Evolutionary conservation across 352 stramenopile genomes (phyloP), one percentile per base, ranked within the genome.

Genomic region (Pythium vanterpoolii): DNA sequence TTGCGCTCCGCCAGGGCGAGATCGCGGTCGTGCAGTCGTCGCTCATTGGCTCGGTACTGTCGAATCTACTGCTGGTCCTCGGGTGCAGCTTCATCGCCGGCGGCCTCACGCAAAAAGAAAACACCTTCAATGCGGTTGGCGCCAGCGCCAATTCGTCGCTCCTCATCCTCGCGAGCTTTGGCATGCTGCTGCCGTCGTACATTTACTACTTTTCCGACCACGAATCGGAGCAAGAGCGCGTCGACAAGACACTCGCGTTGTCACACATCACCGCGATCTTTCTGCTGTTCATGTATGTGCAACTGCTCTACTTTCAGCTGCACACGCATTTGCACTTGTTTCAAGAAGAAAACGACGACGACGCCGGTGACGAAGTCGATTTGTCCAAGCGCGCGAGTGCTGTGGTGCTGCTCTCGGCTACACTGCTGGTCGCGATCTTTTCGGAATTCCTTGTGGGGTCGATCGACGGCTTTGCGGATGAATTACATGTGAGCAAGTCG

Each of bases 1-100:
- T 98, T 14, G 96, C 97, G 19, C 85, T 99, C 14, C 75, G 81
- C 26, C 83, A 94, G 23, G 95, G 93, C 38, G 89, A 97, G 76
- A 98, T 99, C 60, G 87, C 90, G 18, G 96, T 99, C 9, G 96
- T 99, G 16, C 95, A 99, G 75, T 89, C 97, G 46, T 98, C 97
- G 38, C 78, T 99, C 44, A 90, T 99, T 42, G 97, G 97, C 6
- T 98, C 91, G 10, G 97, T 99, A 64, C 76, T 99, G n/a, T 98
- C 93, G 31, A 99, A 99, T 69, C 60, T 99, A 68, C 78, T 99
- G 36, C 90, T 99, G 19, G 96, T 99, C 13, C 96, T 99, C 61
- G 97, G 97, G 27, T 93, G 96, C 64, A 97, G 93, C 33, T 99
- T 98, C 68, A 83, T 99, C 31, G 90, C 97, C 23, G 96, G 96